Evolutionary conservation across 176 grass and related monocot genomes (phyloP).

Genomic region (Hordeum marinum): DNA sequence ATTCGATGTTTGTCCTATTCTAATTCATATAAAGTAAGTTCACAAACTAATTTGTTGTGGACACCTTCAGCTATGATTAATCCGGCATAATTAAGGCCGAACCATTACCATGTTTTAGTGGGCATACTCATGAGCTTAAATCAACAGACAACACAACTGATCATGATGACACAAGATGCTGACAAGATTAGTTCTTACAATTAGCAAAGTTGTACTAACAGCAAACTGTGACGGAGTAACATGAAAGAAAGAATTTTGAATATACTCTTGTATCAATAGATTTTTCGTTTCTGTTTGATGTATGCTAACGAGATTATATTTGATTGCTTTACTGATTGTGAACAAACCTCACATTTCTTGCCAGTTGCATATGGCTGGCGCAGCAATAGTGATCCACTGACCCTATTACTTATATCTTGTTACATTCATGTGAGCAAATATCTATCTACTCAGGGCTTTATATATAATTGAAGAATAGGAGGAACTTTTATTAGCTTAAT

Average conservation of each 20-base stretch:
- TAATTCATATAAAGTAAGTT: not conserved
- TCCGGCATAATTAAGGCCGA: not conserved
- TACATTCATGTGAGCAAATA: not conserved
- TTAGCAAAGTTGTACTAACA: not conserved
- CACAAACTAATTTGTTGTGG: not conserved
- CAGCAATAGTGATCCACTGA: not conserved
- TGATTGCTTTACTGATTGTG: too few relatives aligned
- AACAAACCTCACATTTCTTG: not conserved
- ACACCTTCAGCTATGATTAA: not conserved
- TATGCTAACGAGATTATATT: not conserved
- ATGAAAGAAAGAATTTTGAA: slow-evolving; percentile 17
- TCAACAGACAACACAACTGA: not conserved
- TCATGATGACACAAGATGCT: not conserved
- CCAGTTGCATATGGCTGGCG: not conserved
- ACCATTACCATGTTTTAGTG: not conserved
- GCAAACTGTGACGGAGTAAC: not conserved
- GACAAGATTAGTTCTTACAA: not conserved
- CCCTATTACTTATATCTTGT: not conserved
- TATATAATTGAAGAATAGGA: not conserved
- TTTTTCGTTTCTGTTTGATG: not conserved
- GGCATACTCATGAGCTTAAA: not conserved
- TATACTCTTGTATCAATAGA: not conserved
- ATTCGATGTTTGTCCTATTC: not conserved
- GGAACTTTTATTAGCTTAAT: not conserved
- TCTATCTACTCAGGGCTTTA: not conserved